A percentile compares a stretch with the other conserved stretches of the same genome.
Conservation (phyloP, 108 stramenopile genomes). For the Fragilariopsis cylindrus region DNA sequence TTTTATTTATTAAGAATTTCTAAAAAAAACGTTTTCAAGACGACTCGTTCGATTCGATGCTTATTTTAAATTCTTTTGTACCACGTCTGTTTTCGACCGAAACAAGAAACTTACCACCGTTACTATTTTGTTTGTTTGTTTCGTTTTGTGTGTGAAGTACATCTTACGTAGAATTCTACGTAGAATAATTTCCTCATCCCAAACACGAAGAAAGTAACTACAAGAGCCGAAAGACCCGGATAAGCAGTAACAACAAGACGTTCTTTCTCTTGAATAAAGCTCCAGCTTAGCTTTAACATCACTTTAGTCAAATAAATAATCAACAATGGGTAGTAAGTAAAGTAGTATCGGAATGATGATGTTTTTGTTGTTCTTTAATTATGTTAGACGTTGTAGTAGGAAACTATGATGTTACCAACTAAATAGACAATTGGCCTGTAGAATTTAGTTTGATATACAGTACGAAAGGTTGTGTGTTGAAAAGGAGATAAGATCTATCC, state of each 20-base stretch:
- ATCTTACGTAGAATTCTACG: background rate
- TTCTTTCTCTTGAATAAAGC: background rate
- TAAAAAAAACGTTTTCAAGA: no score
- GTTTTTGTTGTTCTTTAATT: background rate
- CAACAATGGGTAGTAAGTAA: conserved; percentile 16
- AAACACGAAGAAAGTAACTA: background rate
- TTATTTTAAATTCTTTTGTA: background rate
- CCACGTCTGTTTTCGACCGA: background rate
- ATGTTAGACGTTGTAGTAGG: background rate
- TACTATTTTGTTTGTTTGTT: background rate
- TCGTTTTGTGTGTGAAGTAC: background rate
- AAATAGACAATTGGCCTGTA: background rate
- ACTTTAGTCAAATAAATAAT: background rate
- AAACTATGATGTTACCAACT: background rate
- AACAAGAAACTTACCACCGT: background rate
- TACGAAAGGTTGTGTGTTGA: background rate
- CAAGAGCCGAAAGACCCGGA: background rate
- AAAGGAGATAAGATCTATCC: background rate
- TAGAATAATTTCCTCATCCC: background rate
- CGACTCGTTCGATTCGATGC: background rate
- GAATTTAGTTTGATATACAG: background rate
- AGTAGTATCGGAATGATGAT: background rate
- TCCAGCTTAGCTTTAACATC: background rate
- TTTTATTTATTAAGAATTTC: no score
- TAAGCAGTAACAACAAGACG: background rate